Evolutionary conservation across 345 rosid genomes (phyloP), one percentile per base, ranked within the genome.

Genomic region (Lepidium sativum): DNA sequence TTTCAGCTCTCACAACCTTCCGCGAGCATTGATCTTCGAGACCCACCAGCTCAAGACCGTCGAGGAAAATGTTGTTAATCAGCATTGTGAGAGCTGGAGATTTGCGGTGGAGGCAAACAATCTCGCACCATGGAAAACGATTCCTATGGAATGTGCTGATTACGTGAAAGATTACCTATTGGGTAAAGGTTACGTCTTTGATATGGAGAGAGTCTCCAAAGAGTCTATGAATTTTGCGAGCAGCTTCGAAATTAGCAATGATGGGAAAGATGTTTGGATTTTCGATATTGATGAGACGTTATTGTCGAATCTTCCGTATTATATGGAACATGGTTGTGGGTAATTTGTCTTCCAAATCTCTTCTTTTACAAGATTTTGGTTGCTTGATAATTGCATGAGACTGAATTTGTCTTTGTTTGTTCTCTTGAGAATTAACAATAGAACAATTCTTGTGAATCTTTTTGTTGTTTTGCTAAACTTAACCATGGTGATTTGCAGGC

Each of bases 251-350:
- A 35, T 81, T 75, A 20, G 44, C 50, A 89, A 80, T 72, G 51
- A 63, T 27, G 97, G 88, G 1, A 84, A 78, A 60, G 95, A 92
- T 69, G 79, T 62, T 27, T 89, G 98, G 98, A 65, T 89, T 65
- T 92, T 92, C 59, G 98, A 92, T 73, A 67, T 92, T 54, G 98
- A 89, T 44, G 98, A 92, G 70, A 92, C 97, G 48, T 68, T 92
- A 69, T 81, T 92, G 66, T 89, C 98, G 16, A 85, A 92, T 81
- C 85, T 92, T 41, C 97, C 95, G 0, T 89, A 89, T 49, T 92
- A 92, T 64, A 50, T 75, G 25, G 79, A 80, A 9, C 98, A 89
- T 60, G 82, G 80, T 38, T 89, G 72, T 62, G 98, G 97, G 97
- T 89, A 70, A 34, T 60, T 70, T 41, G n/a, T 67, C 63, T 38